Conservation (phyloP, 148 eudicot genomes). For the Amaranthus hypochondriacus region DNA sequence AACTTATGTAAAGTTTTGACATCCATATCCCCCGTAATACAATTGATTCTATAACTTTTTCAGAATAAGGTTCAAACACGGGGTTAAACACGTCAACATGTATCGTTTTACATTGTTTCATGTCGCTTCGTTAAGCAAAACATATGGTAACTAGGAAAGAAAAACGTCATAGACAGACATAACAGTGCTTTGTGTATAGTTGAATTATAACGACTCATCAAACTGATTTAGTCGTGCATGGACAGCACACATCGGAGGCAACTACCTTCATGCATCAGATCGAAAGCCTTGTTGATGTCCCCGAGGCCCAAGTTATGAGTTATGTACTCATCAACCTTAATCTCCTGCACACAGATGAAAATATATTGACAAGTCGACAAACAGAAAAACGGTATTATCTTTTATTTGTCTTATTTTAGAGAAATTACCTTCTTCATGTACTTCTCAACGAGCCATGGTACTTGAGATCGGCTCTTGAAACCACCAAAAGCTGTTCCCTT, state of each 20-base stretch:
- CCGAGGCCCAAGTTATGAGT: constrained; percentile 71
- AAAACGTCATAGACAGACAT: constrained; percentile 4
- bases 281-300: constrained; percentile 87
- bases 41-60: background rate
- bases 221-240: constrained; percentile 21
- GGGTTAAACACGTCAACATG: background rate
- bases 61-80: background rate
- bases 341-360: constrained; percentile 48
- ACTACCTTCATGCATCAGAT: constrained; percentile 81
- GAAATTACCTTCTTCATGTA: constrained; percentile 75
- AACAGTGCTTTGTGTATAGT: background rate
- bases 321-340: constrained; percentile 96
- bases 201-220: background rate
- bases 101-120: background rate
- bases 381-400: background rate
- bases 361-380: background rate
- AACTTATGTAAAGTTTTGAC: background rate
- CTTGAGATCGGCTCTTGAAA: constrained; percentile 98
- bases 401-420: background rate
- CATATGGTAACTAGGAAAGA: background rate
- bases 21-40: too few relatives aligned
- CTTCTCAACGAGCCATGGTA: constrained; percentile 98
- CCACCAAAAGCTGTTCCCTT: constrained; percentile 99
- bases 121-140: background rate
- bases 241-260: constrained; percentile 90